A percentile compares a stretch with the other conserved stretches of the same genome.
These are phyloP conservation scores for Tricholoma sp. DNA, from an alignment of 768 basidiomycete genomes.

Conservation along the genomic window DNA sequence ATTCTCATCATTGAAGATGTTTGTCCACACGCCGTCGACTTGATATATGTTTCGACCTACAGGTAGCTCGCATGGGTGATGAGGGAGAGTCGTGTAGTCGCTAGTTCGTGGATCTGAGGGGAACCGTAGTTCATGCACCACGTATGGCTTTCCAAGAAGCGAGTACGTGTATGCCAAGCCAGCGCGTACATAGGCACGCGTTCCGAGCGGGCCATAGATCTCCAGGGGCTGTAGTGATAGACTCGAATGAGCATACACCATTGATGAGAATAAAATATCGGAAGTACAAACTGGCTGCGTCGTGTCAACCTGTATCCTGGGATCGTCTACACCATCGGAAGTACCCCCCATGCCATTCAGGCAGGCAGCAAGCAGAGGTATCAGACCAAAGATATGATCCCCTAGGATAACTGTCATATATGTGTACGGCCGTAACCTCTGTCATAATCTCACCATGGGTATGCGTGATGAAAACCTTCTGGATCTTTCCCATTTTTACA, in stretches of 20 bases:
- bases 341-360: constrained; percentile 74
- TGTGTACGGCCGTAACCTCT: background rate
- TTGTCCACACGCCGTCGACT: constrained; percentile 56
- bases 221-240: constrained; percentile 51
- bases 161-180: constrained; percentile 68
- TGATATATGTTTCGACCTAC: constrained; percentile 61
- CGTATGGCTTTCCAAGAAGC: constrained; percentile 58
- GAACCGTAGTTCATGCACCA: constrained; percentile 79
- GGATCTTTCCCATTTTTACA: constrained; percentile 76
- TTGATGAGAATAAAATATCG: background rate
- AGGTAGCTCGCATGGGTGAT: constrained; percentile 49
- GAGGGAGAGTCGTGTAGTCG: constrained; percentile 44
- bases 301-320: constrained; percentile 38
- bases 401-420: constrained; percentile 36
- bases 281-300: constrained; percentile 27
- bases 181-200: constrained; percentile 72
- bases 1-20: constrained; percentile 52
- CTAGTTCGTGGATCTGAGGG: constrained; percentile 50
- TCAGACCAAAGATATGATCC: constrained; percentile 76
- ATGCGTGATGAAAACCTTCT: constrained; percentile 86
- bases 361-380: constrained; percentile 62
- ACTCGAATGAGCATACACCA: background rate
- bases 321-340: constrained; percentile 54
- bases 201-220: constrained; percentile 84
- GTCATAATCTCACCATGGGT: constrained; percentile 59